Evolutionary conservation across 805 yeast species (phyloP).

Genomic region (Wickerhamia fluorescens): DNA sequence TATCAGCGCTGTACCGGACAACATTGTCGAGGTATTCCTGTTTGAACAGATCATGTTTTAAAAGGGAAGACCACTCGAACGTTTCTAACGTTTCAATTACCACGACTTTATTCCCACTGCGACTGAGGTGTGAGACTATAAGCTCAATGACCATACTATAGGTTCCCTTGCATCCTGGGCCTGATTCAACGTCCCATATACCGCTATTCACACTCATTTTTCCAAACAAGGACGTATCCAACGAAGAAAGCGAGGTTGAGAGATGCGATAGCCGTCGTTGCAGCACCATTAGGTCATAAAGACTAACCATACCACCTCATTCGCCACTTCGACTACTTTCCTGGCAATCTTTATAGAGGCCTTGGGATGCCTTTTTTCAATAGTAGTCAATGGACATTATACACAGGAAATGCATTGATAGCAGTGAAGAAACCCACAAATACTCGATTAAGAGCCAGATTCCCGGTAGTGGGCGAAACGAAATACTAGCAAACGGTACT

Average conservation of each 20-base stretch:
- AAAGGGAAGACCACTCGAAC: slow-evolving; percentile 23
- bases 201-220: slow-evolving; percentile 16
- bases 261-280: slow-evolving; percentile 18
- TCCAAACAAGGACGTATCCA: slow-evolving; percentile 23
- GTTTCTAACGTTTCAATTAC: slow-evolving; percentile 24
- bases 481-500: too few species aligned
- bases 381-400: too few species aligned
- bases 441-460: too few species aligned
- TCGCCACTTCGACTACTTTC: too few species aligned
- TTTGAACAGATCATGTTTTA: slow-evolving; percentile 13
- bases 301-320: too few species aligned
- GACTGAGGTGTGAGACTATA: slow-evolving; percentile 21
- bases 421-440: too few species aligned
- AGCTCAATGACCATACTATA: slow-evolving; percentile 16
- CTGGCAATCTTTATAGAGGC: too few species aligned
- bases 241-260: slow-evolving; percentile 19
- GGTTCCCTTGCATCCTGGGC: slow-evolving; percentile 22
- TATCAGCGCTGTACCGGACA: slow-evolving; percentile 11
- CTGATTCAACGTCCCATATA: slow-evolving; percentile 30
- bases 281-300: slow-evolving; percentile 23
- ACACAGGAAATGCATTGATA: too few species aligned
- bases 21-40: slow-evolving; percentile 14
- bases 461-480: too few species aligned
- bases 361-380: too few species aligned
- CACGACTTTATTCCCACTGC: slow-evolving; percentile 13